A percentile compares a stretch with the other conserved stretches of the same genome.
Evolutionary conservation across 2,329 filamentous ascomycete genomes (phyloP).

Genomic region (Metarhizium brunneum): DNA sequence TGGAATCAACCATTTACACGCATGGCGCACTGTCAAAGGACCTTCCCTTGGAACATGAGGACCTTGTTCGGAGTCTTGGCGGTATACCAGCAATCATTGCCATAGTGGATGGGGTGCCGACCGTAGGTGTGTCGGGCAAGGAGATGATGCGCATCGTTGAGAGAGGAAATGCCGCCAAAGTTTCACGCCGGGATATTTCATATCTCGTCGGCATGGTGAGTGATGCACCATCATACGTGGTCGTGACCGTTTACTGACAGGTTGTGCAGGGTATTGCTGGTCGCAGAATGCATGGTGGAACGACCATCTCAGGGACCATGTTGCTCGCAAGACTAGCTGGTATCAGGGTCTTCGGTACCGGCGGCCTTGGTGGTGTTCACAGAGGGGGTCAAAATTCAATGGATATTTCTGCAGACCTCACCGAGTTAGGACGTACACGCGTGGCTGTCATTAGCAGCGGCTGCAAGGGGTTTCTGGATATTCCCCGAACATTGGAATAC

Average conservation of each 20-base stretch:
- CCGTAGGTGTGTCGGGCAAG: conserved; percentile 63
- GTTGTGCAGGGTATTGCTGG: conserved; percentile 49
- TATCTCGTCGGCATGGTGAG: conserved; percentile 69
- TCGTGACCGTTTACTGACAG: neutral
- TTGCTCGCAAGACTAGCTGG: conserved; percentile 76
- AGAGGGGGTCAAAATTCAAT: conserved; percentile 76
- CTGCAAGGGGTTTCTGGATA: conserved; percentile 94
- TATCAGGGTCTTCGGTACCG: conserved; percentile 89
- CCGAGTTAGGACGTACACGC: conserved; percentile 80
- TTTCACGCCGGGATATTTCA: conserved; percentile 78
- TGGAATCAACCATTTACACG: conserved; percentile 96
- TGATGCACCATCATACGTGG: neutral
- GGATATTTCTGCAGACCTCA: conserved; percentile 93
- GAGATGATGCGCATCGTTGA: conserved; percentile 67
- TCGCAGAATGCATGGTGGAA: conserved; percentile 71
- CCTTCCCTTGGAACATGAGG: conserved; percentile 70
- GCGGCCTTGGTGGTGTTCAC: conserved; percentile 90
- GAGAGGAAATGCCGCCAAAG: conserved; percentile 63
- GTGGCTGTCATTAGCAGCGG: conserved; percentile 85
- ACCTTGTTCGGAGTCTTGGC: conserved; percentile 70
- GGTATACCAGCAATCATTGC: conserved; percentile 87
- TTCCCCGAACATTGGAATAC: conserved; percentile 76
- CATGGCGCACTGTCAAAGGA: conserved; percentile 76
- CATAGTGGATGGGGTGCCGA: conserved; percentile 72
- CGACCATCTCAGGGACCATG: conserved; percentile 91